A percentile compares a stretch with the other conserved stretches of the same genome.
phyloP scores from a whole-genome alignment of 2,329 filamentous ascomycete species.

The Phialocephala subalpina region DNA sequence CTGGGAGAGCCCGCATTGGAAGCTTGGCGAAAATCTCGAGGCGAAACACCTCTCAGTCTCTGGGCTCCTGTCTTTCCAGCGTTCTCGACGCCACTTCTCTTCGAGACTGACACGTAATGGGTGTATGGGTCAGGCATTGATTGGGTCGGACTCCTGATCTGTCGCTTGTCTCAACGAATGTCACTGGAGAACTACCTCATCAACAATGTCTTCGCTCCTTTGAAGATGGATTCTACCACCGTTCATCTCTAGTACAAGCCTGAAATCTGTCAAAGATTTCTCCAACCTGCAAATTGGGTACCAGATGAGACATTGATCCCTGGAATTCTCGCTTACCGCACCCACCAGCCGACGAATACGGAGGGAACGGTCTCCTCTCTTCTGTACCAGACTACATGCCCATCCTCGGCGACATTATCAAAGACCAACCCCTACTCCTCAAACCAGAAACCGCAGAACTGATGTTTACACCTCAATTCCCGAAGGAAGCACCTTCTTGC shows the following conservation, averaged over 20 bases:
- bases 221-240: constrained; percentile 36
- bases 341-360: constrained; percentile 25
- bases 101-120: constrained; percentile 70
- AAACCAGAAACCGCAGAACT: constrained; percentile 48
- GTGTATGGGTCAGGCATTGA: constrained; percentile 62
- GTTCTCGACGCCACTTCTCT: constrained; percentile 57
- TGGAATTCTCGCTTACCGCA: constrained; percentile 23
- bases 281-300: constrained; percentile 23
- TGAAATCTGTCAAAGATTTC: constrained; percentile 27
- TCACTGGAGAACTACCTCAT: constrained; percentile 35
- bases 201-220: constrained; percentile 34
- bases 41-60: background rate
- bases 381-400: constrained; percentile 50
- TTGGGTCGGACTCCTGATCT: constrained; percentile 60
- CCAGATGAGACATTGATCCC: background rate
- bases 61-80: constrained; percentile 10
- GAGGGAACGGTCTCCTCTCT: constrained; percentile 47
- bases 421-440: constrained; percentile 57
- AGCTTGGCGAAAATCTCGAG: constrained; percentile 19
- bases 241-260: constrained; percentile 33
- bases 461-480: constrained; percentile 55
- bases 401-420: constrained; percentile 54
- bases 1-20: constrained; percentile 18
- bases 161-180: constrained; percentile 45
- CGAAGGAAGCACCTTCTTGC: background rate